phyloP scores from a whole-genome alignment of 208 protist genomes.

The Naegleria fowleri region DNA sequence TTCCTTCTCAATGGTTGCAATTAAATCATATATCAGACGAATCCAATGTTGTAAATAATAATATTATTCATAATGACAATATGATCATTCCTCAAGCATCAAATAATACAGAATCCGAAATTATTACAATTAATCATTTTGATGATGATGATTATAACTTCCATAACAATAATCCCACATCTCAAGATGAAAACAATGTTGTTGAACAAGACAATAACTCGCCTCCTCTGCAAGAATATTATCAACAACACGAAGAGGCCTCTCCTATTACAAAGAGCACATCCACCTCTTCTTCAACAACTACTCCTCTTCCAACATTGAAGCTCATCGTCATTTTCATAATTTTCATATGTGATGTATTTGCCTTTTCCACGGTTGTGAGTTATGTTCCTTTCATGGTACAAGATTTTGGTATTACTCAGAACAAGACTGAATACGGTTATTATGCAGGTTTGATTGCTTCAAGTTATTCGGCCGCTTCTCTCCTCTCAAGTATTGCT shows the following conservation, averaged over 20 bases:
- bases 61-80: too few relatives aligned
- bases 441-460: background rate
- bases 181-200: background rate
- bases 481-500: background rate
- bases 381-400: background rate
- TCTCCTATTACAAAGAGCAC: background rate
- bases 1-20: too few relatives aligned
- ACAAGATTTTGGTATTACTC: background rate
- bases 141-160: background rate
- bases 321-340: background rate
- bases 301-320: background rate
- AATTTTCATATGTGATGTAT: background rate
- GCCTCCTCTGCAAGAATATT: background rate
- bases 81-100: too few relatives aligned
- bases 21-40: too few relatives aligned
- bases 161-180: background rate
- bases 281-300: background rate
- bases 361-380: background rate
- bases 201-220: background rate
- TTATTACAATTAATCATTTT: background rate
- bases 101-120: too few relatives aligned
- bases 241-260: background rate
- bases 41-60: too few relatives aligned
- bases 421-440: background rate
- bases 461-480: background rate